Conservation (phyloP, 2,329 filamentous ascomycete genomes). For the Dactylellina drechsleri region DNA sequence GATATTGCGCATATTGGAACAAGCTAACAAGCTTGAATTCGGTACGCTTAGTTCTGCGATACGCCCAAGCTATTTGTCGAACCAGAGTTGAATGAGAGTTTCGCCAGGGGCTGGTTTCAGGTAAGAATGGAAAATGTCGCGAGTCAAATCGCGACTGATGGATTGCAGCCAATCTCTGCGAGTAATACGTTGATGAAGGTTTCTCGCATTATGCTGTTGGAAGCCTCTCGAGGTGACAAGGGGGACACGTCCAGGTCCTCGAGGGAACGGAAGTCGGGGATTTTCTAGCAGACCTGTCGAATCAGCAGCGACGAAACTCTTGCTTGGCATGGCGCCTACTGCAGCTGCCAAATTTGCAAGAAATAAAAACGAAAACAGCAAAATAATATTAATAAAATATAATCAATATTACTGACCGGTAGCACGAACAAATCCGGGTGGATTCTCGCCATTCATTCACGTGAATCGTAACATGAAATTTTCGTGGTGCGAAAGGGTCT, state of each 20-base stretch:
- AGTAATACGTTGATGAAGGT: slow-evolving; percentile 54
- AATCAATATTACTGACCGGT: slow-evolving; percentile 3
- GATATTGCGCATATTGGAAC: slow-evolving; percentile 49
- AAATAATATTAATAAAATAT: background rate
- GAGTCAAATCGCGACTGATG: slow-evolving; percentile 37
- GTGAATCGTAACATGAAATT: background rate
- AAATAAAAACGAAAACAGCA: background rate
- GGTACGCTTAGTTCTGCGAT: slow-evolving; percentile 42
- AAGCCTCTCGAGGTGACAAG: slow-evolving; percentile 35
- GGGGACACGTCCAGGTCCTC: slow-evolving; percentile 41
- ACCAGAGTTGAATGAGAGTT: slow-evolving; percentile 41
- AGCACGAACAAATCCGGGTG: background rate
- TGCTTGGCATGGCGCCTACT: slow-evolving; percentile 46
- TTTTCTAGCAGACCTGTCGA: slow-evolving; percentile 39
- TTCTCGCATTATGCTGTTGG: slow-evolving; percentile 54
- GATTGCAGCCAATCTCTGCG: slow-evolving; percentile 52
- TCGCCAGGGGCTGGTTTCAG: slow-evolving; percentile 50
- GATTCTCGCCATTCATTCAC: background rate
- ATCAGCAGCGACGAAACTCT: slow-evolving; percentile 38
- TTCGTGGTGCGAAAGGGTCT: no score
- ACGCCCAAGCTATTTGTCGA: slow-evolving; percentile 33
- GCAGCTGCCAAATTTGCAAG: slow-evolving; percentile 43
- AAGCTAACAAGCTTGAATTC: slow-evolving; percentile 41
- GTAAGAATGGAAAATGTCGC: slow-evolving; percentile 52
- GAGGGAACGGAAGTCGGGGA: slow-evolving; percentile 32